Conservation (phyloP, 805 yeast genomes). For the Candida glaebosa region DNA sequence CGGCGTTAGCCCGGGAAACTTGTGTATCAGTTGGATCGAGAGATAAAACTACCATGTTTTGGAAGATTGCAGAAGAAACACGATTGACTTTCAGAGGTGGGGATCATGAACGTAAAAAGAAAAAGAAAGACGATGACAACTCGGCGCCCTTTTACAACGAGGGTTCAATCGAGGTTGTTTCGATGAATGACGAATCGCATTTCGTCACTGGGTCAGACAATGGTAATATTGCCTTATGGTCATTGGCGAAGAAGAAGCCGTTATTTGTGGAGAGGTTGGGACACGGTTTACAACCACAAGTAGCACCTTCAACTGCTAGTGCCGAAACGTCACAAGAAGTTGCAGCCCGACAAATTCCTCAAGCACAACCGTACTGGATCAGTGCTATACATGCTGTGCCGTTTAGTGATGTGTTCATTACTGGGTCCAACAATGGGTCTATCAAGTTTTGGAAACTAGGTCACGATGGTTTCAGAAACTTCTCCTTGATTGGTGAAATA, state of each 20-base stretch:
- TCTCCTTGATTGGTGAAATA: constrained; percentile 55
- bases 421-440: constrained; percentile 86
- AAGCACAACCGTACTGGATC: constrained; percentile 78
- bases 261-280: constrained; percentile 62
- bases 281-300: constrained; percentile 64
- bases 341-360: constrained; percentile 54
- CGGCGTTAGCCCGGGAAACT: constrained; percentile 80
- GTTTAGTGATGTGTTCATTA: constrained; percentile 74
- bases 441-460: constrained; percentile 76
- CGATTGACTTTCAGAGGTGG: constrained; percentile 93
- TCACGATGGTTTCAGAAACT: constrained; percentile 54
- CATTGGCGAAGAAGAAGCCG: constrained; percentile 86
- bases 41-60: constrained; percentile 90
- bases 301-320: constrained; percentile 38
- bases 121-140: constrained; percentile 22
- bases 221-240: constrained; percentile 89
- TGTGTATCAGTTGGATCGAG: constrained; percentile 96
- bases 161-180: constrained; percentile 86
- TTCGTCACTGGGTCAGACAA: constrained; percentile 95
- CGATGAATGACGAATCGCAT: constrained; percentile 89
- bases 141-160: constrained; percentile 50
- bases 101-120: constrained; percentile 49
- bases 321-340: constrained; percentile 54
- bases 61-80: constrained; percentile 96
- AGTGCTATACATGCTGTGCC: constrained; percentile 82